These are phyloP conservation scores for Arabis hirsuta DNA, from an alignment of 345 rosid species.

Conservation along the genomic window DNA sequence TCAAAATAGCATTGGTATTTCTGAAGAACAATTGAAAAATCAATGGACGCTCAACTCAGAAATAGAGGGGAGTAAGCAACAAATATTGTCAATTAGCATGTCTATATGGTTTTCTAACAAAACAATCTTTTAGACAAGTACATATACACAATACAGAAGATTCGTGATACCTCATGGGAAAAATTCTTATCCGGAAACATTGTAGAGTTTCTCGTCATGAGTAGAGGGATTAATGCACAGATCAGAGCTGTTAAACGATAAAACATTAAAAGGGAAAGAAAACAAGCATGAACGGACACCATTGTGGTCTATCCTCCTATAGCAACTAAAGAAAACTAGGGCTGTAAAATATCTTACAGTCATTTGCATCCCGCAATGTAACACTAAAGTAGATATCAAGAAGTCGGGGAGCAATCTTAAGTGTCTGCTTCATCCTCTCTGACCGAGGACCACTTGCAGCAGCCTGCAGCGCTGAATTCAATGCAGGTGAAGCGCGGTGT, in stretches of 20 bases:
- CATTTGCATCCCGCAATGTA: constrained; percentile 72
- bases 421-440: constrained; percentile 75
- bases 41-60: not conserved
- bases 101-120: not conserved
- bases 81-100: constrained; percentile 2
- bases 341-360: constrained; percentile 59
- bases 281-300: constrained; percentile 8
- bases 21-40: constrained; percentile 2
- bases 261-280: not conserved
- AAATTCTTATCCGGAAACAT: constrained; percentile 77
- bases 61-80: constrained; percentile 5
- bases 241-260: constrained; percentile 68
- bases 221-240: constrained; percentile 85
- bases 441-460: constrained; percentile 67
- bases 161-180: constrained; percentile 67
- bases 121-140: constrained; percentile 15
- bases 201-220: constrained; percentile 80
- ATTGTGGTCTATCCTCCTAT: not conserved
- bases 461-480: constrained; percentile 76
- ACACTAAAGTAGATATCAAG: constrained; percentile 75
- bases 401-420: constrained; percentile 72
- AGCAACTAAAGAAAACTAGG: constrained; percentile 7
- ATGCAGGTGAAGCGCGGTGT: constrained; percentile 76
- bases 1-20: not conserved
- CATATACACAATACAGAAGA: constrained; percentile 21